Evolutionary conservation across 164 flowering plant species (phyloP), one percentile per base, ranked within the genome.

Genomic region (Paratinospora sagittata): DNA sequence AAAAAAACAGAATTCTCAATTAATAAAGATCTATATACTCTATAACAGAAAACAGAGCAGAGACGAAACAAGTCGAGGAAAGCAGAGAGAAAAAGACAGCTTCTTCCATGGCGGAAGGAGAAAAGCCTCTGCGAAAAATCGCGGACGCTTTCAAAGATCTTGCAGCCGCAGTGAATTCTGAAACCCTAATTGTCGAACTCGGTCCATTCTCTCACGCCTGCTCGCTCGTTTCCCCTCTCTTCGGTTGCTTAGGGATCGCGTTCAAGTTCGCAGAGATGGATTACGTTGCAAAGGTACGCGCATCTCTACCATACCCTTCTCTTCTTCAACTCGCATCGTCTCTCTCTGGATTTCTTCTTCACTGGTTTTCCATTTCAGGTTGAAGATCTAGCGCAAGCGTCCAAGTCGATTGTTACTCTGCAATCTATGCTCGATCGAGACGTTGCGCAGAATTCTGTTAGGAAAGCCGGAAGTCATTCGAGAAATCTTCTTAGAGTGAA

Each of bases 241-340:
- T 94, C 69, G 88, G 86, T 6, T 90, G 87, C 70, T 75, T 94
- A 3, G 98, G 98, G 14, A 82, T 94, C 75, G 98, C 98, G 12
- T 94, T 94, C 86, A 92, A 92, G 78, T 94, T 94, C 72, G 98
- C 98, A 7, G 97, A 94, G 74, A 84, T 87, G 83, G 98, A 94
- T 72, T 94, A 94, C 71, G 97, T 92, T 49, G 92, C 97, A 73
- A 94, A 94, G 89, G 98, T 88, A 72, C 27, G 33, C 4, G 57
- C n/a, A 33, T 47, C n/a, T 0, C 11, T 58, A 23, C 11, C 24
- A 8, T 14, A 10, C 14, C 16, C 65, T 5, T 66, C 30, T 47
- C 30, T 65, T 21, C 41, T 27, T 67, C 27, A 2, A 41, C 45
- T 26, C 11, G 17, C 12, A 45, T 36, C 47, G 52, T 30, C 4